Evolutionary conservation across 495 filamentous ascomycete species (phyloP).

Genomic region (Daldinia childiae): DNA sequence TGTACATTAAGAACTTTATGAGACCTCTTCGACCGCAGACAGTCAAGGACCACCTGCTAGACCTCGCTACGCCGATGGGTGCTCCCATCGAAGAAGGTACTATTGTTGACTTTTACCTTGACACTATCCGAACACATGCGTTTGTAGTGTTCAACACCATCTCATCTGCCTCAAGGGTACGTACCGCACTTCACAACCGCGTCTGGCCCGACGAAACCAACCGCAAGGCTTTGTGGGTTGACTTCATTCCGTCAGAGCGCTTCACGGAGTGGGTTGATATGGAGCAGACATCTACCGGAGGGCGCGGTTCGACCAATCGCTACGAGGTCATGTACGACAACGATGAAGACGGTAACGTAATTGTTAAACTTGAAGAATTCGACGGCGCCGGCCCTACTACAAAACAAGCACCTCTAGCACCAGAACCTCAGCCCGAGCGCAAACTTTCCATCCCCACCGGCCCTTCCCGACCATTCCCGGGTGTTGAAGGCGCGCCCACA

Average conservation of each 20-base stretch:
- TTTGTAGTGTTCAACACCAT: constrained; percentile 75
- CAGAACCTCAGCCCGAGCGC: constrained; percentile 37
- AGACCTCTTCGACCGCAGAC: constrained; percentile 75
- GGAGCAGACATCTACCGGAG: constrained; percentile 65
- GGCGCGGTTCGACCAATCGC: constrained; percentile 60
- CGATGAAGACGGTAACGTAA: constrained; percentile 63
- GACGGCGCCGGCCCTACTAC: constrained; percentile 37
- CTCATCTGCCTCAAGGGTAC: constrained; percentile 79
- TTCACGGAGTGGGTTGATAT: constrained; percentile 77
- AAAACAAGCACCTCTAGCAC: constrained; percentile 26
- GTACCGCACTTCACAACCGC: constrained; percentile 76
- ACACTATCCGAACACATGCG: constrained; percentile 87
- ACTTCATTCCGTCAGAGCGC: constrained; percentile 85
- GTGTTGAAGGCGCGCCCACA: constrained; percentile 54
- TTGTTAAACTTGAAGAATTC: constrained; percentile 61
- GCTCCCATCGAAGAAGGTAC: constrained; percentile 58
- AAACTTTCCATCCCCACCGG: constrained; percentile 50
- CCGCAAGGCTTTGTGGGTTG: constrained; percentile 85
- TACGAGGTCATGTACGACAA: constrained; percentile 56
- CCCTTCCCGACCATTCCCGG: constrained; percentile 49
- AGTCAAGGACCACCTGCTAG: constrained; percentile 72
- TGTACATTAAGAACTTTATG: constrained; percentile 94
- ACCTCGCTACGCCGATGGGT: constrained; percentile 70
- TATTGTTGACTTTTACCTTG: constrained; percentile 77
- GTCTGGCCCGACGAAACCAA: constrained; percentile 90